These are phyloP conservation scores for Daedalea quercina DNA, from an alignment of 768 basidiomycete genomes.

Conservation along the genomic window DNA sequence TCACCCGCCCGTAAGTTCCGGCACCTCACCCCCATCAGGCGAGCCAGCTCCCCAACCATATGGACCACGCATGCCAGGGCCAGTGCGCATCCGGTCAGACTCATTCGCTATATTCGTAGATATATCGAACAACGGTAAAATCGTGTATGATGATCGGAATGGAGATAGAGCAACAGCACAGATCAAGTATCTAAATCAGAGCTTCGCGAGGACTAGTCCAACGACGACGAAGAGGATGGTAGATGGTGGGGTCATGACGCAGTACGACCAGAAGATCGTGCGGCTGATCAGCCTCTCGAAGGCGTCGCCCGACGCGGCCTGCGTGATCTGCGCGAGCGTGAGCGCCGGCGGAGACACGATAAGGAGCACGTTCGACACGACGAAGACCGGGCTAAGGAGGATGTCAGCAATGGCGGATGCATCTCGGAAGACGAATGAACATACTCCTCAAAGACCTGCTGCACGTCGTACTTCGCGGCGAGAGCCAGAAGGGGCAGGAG, in stretches of 20 bases:
- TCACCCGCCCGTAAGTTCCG: no score
- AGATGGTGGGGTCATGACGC: conserved; percentile 80
- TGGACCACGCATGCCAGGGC: no score
- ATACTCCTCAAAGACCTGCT: conserved; percentile 69
- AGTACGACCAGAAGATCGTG: conserved; percentile 93
- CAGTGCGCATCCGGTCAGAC: no score
- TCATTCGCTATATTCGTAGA: no score
- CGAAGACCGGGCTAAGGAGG: conserved; percentile 67
- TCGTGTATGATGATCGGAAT: no score
- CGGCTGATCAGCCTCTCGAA: conserved; percentile 89
- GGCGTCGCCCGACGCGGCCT: conserved; percentile 77
- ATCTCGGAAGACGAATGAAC: conserved; percentile 23
- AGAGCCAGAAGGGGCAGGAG: conserved; percentile 72
- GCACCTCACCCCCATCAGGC: no score
- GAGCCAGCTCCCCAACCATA: no score
- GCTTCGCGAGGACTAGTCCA: conserved; percentile 55
- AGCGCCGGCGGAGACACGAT: conserved; percentile 79
- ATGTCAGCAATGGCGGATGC: conserved; percentile 3
- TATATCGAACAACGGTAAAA: no score
- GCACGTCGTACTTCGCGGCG: conserved; percentile 50
- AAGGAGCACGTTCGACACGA: conserved; percentile 78
- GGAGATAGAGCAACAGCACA: no score
- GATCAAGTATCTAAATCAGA: conserved; percentile 24
- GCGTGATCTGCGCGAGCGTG: conserved; percentile 76
- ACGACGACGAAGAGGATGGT: conserved; percentile 72